Evolutionary conservation across 2,329 filamentous ascomycete species (phyloP).

Genomic region (Nectriaceae sp.): DNA sequence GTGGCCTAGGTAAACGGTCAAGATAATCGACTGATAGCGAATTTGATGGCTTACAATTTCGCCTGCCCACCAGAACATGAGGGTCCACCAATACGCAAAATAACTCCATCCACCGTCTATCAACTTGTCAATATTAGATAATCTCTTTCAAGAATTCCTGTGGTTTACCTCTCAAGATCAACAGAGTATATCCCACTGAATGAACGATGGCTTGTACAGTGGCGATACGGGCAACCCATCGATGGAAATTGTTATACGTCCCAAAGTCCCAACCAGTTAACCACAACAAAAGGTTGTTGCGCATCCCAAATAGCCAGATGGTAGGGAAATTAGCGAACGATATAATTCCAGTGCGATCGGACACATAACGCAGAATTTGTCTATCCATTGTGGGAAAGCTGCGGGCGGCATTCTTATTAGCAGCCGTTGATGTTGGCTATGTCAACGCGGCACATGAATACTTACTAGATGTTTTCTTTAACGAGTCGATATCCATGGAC

Average conservation of each 20-base stretch:
- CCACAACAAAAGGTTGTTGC: slow-evolving; percentile 68
- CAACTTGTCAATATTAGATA: background rate
- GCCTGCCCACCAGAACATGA: slow-evolving; percentile 53
- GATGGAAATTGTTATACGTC: slow-evolving; percentile 68
- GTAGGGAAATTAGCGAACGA: slow-evolving; percentile 64
- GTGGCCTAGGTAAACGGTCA: slow-evolving; percentile 36
- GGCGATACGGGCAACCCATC: slow-evolving; percentile 64
- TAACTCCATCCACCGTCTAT: slow-evolving; percentile 41
- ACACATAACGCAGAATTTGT: slow-evolving; percentile 54
- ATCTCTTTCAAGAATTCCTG: slow-evolving; percentile 1
- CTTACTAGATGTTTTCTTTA: slow-evolving; percentile 42
- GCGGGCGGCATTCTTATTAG: no score
- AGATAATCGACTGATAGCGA: background rate
- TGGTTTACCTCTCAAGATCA: slow-evolving; percentile 39
- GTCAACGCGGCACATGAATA: background rate
- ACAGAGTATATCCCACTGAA: slow-evolving; percentile 58
- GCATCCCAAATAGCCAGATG: slow-evolving; percentile 66
- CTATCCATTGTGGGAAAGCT: slow-evolving; percentile 37
- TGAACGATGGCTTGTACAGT: slow-evolving; percentile 65
- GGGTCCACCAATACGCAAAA: slow-evolving; percentile 39
- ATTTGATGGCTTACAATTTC: slow-evolving; percentile 40
- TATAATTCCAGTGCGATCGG: slow-evolving; percentile 65
- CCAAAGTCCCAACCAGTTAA: slow-evolving; percentile 69
- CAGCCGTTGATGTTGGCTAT: no score
- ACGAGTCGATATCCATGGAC: slow-evolving; percentile 40